These are phyloP conservation scores for Naegleria fowleri DNA, from an alignment of 208 protist genomes.

Conservation along the genomic window DNA sequence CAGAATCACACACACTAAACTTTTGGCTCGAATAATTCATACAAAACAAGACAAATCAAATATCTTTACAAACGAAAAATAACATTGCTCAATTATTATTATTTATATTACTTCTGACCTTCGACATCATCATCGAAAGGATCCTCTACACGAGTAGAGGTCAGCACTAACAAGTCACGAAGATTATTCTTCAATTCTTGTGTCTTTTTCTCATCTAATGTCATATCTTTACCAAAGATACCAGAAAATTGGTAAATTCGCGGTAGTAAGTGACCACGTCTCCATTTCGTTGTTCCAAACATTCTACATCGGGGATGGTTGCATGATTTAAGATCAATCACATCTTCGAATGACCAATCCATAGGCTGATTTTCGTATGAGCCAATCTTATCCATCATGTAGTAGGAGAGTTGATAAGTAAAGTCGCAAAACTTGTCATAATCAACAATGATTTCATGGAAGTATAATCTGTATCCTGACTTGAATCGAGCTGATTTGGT, in stretches of 20 bases:
- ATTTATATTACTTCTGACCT: no score
- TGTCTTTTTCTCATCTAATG: not conserved
- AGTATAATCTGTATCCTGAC: conserved; percentile 19
- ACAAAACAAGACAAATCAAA: no score
- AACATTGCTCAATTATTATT: no score
- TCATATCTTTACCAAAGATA: not conserved
- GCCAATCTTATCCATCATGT: not conserved
- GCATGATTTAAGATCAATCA: conserved; percentile 3
- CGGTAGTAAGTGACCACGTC: not conserved
- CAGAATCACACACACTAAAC: no score
- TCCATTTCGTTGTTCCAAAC: not conserved
- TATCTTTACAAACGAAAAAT: no score
- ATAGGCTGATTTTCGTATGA: conserved; percentile 4
- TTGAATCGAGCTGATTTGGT: not conserved
- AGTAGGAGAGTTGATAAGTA: not conserved
- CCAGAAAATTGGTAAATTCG: not conserved
- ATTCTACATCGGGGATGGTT: not conserved
- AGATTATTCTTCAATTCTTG: not conserved
- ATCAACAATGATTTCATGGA: not conserved
- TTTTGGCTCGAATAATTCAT: no score
- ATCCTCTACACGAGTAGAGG: not conserved
- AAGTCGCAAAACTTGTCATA: not conserved
- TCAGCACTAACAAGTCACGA: not conserved
- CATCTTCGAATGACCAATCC: not conserved
- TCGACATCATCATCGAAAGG: not conserved